phyloP scores from a whole-genome alignment of 371 early-diverging fungal genomes.

The Mortierella sp. region DNA sequence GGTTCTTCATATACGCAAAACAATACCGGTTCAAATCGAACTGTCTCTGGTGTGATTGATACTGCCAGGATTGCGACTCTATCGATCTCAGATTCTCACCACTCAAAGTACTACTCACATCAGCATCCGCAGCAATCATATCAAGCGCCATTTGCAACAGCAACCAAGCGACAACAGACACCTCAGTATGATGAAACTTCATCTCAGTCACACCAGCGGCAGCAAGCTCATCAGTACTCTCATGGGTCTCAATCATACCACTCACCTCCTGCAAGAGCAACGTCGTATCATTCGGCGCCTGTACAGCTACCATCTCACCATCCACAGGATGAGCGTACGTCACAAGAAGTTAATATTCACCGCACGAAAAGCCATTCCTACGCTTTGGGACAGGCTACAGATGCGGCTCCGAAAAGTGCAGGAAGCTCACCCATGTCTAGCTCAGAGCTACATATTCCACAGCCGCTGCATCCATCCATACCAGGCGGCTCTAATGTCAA shows the following conservation, averaged over 20 bases:
- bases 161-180: neutral
- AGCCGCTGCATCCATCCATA: slow-evolving; percentile 1
- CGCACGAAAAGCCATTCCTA: slow-evolving; percentile 22
- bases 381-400: neutral
- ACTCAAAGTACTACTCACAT: slow-evolving; percentile 7
- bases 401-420: slow-evolving; percentile 3
- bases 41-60: slow-evolving; percentile 13
- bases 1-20: neutral
- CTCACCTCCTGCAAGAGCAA: neutral
- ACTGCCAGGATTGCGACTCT: slow-evolving; percentile 27
- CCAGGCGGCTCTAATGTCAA: slow-evolving; percentile 15
- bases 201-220: slow-evolving; percentile 5
- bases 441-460: slow-evolving; percentile 17
- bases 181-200: slow-evolving; percentile 14
- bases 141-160: neutral
- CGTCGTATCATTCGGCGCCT: slow-evolving; percentile 44
- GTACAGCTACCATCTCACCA: slow-evolving; percentile 27
- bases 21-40: neutral
- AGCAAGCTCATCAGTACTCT: slow-evolving; percentile 4
- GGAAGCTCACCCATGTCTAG: slow-evolving; percentile 33
- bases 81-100: slow-evolving; percentile 15
- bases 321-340: slow-evolving; percentile 1
- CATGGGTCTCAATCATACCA: slow-evolving; percentile 5
- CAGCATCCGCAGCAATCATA: slow-evolving; percentile 2
- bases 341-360: neutral